Evolutionary conservation across 495 filamentous ascomycete species (phyloP).

Genomic region (Xylaria sp.): DNA sequence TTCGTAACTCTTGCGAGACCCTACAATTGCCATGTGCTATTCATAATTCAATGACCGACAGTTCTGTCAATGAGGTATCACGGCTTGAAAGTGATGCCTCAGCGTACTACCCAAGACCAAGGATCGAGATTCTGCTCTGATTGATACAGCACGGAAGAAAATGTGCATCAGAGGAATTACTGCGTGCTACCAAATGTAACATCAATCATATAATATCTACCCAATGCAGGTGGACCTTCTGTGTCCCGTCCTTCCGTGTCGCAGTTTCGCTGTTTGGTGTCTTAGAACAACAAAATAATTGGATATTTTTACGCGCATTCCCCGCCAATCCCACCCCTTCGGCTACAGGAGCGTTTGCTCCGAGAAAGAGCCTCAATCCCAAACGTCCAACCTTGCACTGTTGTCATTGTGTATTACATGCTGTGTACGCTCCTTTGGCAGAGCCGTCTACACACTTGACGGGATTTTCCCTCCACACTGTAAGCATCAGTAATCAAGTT

Average conservation of each 20-base stretch:
- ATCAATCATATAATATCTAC: neutral
- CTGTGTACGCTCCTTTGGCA: neutral
- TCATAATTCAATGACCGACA: neutral
- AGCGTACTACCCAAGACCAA: neutral
- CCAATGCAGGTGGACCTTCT: neutral
- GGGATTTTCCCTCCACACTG: neutral
- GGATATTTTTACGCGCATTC: too few relatives aligned
- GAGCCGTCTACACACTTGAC: too few relatives aligned
- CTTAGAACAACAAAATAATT: too few relatives aligned
- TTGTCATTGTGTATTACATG: neutral
- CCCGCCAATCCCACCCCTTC: neutral
- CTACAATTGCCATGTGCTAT: neutral
- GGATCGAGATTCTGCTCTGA: neutral
- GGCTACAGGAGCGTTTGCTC: constrained; percentile 15
- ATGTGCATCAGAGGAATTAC: neutral
- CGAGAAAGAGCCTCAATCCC: constrained; percentile 8
- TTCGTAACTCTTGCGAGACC: neutral
- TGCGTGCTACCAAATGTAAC: neutral
- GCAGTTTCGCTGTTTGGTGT: too few relatives aligned
- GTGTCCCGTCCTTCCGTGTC: too few relatives aligned
- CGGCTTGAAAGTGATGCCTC: neutral
- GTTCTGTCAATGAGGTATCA: neutral
- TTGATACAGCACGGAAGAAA: neutral
- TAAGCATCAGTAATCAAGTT: neutral
- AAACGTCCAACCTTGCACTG: neutral